phyloP scores from a whole-genome alignment of 192 early-diverging fungal genomes.

The Coemansia brasiliensis region DNA sequence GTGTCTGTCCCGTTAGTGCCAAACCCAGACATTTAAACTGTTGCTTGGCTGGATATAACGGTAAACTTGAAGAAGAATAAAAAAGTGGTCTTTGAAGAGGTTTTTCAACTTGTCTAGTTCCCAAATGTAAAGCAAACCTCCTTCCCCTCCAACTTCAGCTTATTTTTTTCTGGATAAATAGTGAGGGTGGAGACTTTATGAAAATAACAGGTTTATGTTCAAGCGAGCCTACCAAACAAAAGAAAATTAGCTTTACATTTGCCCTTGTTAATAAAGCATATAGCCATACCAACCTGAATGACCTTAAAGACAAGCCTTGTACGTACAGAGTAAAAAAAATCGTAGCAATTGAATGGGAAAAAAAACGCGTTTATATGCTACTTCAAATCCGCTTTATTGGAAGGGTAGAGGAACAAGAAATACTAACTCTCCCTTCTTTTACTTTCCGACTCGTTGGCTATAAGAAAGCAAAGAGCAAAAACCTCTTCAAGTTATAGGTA shows the following conservation, averaged over 20 bases:
- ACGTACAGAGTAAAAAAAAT: background rate
- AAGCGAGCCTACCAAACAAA: too few relatives aligned
- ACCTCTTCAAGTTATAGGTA: too few relatives aligned
- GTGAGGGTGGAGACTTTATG: background rate
- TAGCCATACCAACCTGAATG: too few relatives aligned
- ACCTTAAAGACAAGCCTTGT: too few relatives aligned
- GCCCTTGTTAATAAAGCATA: too few relatives aligned
- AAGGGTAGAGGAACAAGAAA: background rate
- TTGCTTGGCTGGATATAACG: too few relatives aligned
- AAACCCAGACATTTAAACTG: slow-evolving; percentile 4
- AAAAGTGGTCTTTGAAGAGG: background rate
- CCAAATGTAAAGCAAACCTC: too few relatives aligned
- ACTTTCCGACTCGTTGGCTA: too few relatives aligned
- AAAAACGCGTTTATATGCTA: slow-evolving; percentile 5
- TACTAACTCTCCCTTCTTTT: background rate
- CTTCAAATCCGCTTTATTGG: slow-evolving; percentile 4
- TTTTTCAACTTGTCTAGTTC: too few relatives aligned
- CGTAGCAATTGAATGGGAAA: background rate
- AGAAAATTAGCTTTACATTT: too few relatives aligned
- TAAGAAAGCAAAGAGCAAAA: too few relatives aligned
- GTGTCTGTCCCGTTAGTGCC: slow-evolving; percentile 8
- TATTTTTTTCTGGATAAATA: background rate
- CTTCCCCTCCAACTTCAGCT: background rate
- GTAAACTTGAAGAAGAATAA: background rate
- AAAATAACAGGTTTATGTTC: too few relatives aligned